Percentiles rank a stretch among this genome's conserved stretches.
These are phyloP conservation scores for Neonectria faginata DNA, from an alignment of 2,329 filamentous ascomycete genomes.

Conservation along the genomic window DNA sequence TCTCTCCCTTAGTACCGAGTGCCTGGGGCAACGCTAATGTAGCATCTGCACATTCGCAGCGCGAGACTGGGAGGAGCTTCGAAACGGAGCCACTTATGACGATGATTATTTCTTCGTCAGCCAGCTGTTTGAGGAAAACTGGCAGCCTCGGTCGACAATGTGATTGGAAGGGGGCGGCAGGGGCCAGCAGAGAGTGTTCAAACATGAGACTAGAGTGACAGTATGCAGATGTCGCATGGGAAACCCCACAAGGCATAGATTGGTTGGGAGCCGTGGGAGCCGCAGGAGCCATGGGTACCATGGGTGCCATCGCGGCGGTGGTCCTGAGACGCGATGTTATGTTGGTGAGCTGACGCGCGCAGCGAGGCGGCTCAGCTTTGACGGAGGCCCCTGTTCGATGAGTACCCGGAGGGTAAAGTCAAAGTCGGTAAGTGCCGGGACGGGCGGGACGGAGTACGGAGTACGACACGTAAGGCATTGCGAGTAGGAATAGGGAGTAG, in stretches of 20 bases:
- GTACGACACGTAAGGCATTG: slow-evolving; percentile 12
- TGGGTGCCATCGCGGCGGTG: slow-evolving; percentile 4
- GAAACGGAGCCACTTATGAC: slow-evolving; percentile 60
- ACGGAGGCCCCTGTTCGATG: slow-evolving; percentile 5
- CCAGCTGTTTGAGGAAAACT: slow-evolving; percentile 68
- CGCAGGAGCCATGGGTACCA: not conserved
- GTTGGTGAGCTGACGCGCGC: slow-evolving; percentile 7
- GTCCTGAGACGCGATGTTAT: slow-evolving; percentile 8
- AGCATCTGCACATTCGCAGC: slow-evolving; percentile 41
- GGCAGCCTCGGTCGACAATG: slow-evolving; percentile 54
- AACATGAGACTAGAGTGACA: slow-evolving; percentile 11
- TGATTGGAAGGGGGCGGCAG: slow-evolving; percentile 36
- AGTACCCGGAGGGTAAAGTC: slow-evolving; percentile 7
- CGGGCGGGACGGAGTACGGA: not conserved
- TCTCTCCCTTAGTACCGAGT: slow-evolving; percentile 33
- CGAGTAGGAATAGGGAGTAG: not conserved
- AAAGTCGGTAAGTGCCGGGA: slow-evolving; percentile 16
- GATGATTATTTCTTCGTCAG: slow-evolving; percentile 70
- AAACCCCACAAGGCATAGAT: slow-evolving; percentile 21
- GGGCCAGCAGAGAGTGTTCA: slow-evolving; percentile 10
- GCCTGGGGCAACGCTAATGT: slow-evolving; percentile 46
- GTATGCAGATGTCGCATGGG: slow-evolving; percentile 17
- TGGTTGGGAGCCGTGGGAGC: slow-evolving; percentile 15
- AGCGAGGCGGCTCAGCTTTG: slow-evolving; percentile 6
- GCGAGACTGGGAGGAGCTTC: slow-evolving; percentile 59